phyloP scores from a whole-genome alignment of 306 rosid genomes.

The Cyclanthera cordifolia region DNA sequence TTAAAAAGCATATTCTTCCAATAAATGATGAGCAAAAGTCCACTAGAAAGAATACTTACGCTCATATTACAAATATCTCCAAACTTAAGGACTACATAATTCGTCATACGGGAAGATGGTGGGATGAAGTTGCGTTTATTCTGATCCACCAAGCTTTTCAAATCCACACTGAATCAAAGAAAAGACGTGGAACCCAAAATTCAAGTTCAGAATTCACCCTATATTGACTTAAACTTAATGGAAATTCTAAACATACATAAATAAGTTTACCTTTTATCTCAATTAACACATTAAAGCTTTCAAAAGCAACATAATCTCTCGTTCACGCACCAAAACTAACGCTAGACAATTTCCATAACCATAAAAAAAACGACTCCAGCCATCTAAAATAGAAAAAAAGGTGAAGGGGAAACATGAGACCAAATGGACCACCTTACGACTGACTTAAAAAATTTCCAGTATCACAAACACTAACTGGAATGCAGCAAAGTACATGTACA shows the following conservation, averaged over 20 bases:
- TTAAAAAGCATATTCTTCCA: conserved; percentile 12
- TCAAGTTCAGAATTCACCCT: neutral
- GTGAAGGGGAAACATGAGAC: too few relatives aligned
- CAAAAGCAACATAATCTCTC: too few relatives aligned
- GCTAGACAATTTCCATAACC: too few relatives aligned
- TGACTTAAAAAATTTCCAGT: too few relatives aligned
- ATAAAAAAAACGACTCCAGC: too few relatives aligned
- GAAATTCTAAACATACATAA: too few relatives aligned
- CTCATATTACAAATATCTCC: conserved; percentile 43
- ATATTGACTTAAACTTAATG: neutral
- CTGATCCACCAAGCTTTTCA: conserved; percentile 80
- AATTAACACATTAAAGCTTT: too few relatives aligned
- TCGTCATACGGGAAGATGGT: conserved; percentile 84
- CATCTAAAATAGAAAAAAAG: too few relatives aligned
- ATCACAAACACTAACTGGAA: too few relatives aligned
- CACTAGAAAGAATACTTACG: conserved; percentile 29
- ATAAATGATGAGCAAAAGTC: neutral
- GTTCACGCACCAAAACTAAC: too few relatives aligned
- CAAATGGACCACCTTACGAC: too few relatives aligned
- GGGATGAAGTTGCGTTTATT: conserved; percentile 73
- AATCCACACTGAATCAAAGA: conserved; percentile 62
- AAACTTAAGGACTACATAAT: conserved; percentile 73
- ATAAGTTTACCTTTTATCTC: neutral
- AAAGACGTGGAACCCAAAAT: neutral
- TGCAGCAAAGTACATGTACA: neutral